Base-by-base conservation (phyloP, 192 early-diverging fungal species). In the Mortierella alpina region DNA sequence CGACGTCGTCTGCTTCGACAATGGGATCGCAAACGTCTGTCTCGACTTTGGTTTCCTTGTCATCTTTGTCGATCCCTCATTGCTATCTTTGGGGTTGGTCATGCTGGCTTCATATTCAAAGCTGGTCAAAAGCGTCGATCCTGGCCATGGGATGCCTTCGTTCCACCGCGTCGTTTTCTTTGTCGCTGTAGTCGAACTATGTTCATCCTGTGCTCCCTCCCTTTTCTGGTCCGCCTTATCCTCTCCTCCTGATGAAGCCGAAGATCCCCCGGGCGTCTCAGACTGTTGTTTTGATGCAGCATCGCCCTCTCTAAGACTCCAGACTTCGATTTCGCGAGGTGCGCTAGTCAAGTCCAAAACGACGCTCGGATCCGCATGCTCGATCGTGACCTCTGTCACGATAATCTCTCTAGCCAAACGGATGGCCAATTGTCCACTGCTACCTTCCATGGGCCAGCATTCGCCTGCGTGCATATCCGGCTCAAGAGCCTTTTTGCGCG, bases 371-470 rank as follows among this genome's bases (percentile, higher is more conserved):
- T 89, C 84, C 44, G 92, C 88, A 84, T 93, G 91, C 77, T 94
- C 93, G 10, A 93, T 82, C 9, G 88, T 91, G 73, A 94, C 84
- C 15, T 87, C 87, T 0, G 86, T 84, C 5, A 92, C 71, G 10
- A 86, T 76, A 48, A 93, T 88, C 14, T 84, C 72, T 68, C 89
- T 73, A 7, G 86, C 83, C 61, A 94, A 67, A 10, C 84, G 87
- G 15, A 94, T 84, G 0, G 86, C 92, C 23, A 94, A 59, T 46
- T 90, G 87, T 0, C 93, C 93, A 12, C 76, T 42, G 41, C 81
- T 74, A 11, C 92, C 92, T 4, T 68, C 73, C 88, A 94, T 92
- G 0, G 91, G 86, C 93, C 93, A 94, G 73, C 93, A 94, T 72
- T 92, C 86, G 41, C 93, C 93, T 10, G 91, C 82, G 40, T 90